Base-by-base conservation (phyloP, 1,139 yeast species). In the Candida gigantensis region DNA sequence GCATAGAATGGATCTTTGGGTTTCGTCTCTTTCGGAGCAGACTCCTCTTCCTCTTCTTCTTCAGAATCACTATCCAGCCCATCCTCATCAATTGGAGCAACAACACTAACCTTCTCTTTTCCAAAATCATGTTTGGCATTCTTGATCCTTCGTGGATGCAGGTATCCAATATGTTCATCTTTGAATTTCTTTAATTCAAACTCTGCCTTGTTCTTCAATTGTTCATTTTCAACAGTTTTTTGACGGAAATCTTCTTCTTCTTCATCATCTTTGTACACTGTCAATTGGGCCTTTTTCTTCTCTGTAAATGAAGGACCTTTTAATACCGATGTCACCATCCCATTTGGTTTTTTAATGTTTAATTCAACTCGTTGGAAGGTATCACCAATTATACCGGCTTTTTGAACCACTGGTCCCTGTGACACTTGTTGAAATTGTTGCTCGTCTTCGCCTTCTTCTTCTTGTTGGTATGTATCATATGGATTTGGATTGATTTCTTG, bases 381-480 rank as follows among this genome's bases (percentile, higher is more conserved):
- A 11, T 29, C 12, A 11, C 25, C 25, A 19, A 27, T 7, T n/a
- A 4, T n/a, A 15, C 12, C n/a, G 6, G 20, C 30, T 11, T 9
- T 10, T 18, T 18, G 5, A 7, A 7, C 7, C 5, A 18, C 19
- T 18, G 5, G 19, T 18, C 88, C 74, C 89, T 90, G 26, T 95
- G 76, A 12, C 60, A 50, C 65, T 89, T 92, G 51, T 74, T 77
- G 58, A 84, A 84, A 60, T 90, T 92, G 62, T 94, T 79, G 49
- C 82, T 86, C 58, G 96, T 89, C 58, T 89, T 77, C 41, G 79
- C 74, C 66, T 96, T 79, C 68, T 88, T 89, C 50, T 88, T 81
- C 27, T 82, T 79, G 35, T 88, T 87, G 68, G 17, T 5, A 27
- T 64, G 40, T 65, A 73, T 87, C 68, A 18, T 5, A 27, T 64